Evolutionary conservation across 169 alveolate species (phyloP), one percentile per base, ranked within the genome.

Genomic region (Plasmodium yoelii): DNA sequence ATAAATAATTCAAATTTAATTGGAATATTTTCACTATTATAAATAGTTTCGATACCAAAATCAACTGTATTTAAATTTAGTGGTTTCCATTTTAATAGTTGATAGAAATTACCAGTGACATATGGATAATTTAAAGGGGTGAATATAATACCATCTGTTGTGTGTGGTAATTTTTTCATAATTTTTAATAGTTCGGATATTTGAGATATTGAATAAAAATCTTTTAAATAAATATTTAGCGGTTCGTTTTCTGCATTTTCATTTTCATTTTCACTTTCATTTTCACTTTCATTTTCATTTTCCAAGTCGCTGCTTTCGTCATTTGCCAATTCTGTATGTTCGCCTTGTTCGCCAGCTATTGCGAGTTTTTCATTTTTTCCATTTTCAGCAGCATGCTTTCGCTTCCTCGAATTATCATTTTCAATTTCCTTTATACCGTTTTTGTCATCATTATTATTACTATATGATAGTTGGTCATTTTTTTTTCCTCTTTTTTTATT

Each of bases 1-100:
- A 92, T 94, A 13, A 88, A 93, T 13, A 93, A 74, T 67, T 93
- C 94, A 49, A 90, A 93, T 28, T 87, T 61, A 46, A 93, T 56
- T 1, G 96, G 96, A 5, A 75, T 26, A 75, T 90, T 87, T 13
- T 65, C 47, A 18, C 87, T 71, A 59, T 93, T 95, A 73, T 92
- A 93, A 26, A 93, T 28, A n/a, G 93, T 93, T 51, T 94, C 96
- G 0, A 94, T 91, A 7, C 96, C 88, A 75, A 97, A 97, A 71
- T 97, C 98, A 1, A 97, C 97, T 1, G 99, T 96, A 63, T 98
- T 98, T 69, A 97, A 93, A 51, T 97, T 96, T 26, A 98, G 96
- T 1, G 99, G 99, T 77, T 98, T 98, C 99, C 99, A 98, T 91
- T 98, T 98, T 28, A 98, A 91, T 13, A 98, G 94, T 57, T 96